These are phyloP conservation scores for Zopfochytrium polystomum DNA, from an alignment of 371 early-diverging fungal species.

Conservation along the genomic window DNA sequence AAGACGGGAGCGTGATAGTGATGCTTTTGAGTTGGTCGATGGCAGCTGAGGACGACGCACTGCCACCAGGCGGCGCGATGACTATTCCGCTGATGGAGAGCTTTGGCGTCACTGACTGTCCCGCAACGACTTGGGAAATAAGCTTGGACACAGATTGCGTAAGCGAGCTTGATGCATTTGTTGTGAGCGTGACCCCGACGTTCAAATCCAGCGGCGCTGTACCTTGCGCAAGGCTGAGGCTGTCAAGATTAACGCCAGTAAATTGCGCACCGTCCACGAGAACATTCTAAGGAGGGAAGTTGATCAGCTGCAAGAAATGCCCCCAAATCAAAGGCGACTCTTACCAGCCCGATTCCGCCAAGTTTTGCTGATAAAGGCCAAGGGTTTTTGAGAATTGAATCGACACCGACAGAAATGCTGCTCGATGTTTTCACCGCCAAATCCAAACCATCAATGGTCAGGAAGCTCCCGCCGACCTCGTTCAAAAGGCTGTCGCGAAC, in stretches of 20 bases:
- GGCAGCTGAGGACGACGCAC: not conserved
- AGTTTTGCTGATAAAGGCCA: too few relatives aligned
- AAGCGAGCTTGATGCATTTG: not conserved
- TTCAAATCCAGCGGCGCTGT: not conserved
- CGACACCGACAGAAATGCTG: slow-evolving; percentile 1
- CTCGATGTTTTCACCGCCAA: not conserved
- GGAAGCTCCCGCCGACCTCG: slow-evolving; percentile 1
- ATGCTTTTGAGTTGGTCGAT: slow-evolving; percentile 11
- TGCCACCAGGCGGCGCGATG: not conserved
- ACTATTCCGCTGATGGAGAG: not conserved
- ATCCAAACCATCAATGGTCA: slow-evolving; percentile 9
- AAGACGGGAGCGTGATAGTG: not conserved
- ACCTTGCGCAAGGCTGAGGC: not conserved
- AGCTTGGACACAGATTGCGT: not conserved
- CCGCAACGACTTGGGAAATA: not conserved
- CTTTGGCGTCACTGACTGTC: not conserved
- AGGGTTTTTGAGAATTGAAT: not conserved
- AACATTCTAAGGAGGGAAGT: not conserved
- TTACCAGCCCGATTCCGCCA: slow-evolving; percentile 7
- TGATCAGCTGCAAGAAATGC: not conserved
- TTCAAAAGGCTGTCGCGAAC: slow-evolving; percentile 1
- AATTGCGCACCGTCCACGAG: not conserved
- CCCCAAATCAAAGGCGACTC: slow-evolving; percentile 7
- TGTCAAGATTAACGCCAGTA: not conserved
- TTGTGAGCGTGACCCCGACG: not conserved